Evolutionary conservation across 2,329 filamentous ascomycete genomes (phyloP), one percentile per base, ranked within the genome.

Genomic region (Cladosporium sp.): DNA sequence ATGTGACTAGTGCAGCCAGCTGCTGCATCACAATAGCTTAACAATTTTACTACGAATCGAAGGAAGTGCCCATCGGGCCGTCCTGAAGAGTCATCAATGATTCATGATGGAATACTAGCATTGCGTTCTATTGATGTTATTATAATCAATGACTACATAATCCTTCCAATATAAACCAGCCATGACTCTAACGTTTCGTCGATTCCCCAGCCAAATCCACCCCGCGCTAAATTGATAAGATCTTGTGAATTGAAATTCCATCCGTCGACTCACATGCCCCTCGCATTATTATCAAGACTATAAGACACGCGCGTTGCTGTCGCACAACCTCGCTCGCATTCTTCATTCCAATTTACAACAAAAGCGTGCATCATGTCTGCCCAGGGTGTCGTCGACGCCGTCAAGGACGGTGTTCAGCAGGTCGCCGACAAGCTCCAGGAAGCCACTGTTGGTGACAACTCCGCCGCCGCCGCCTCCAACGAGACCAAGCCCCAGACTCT

Each of bases 401-500:
- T 67, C 58, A 67, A 69, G 61, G 61, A 67, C 18, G 62, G 61
- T 29, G 65, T 69, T 38, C 57, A 59, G 46, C 56, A 57, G 40
- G 66, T 66, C 22, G 54, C 63, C 36, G 60, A 67, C 43, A 60
- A 65, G 55, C 63, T 69, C 36, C 57, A 60, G 29, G 55, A 62
- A 38, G 53, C 67, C 46, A 67, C 60, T 3, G 66, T 62, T 5
- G 61, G 60, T 43, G 69, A 70, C 35, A 55, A 52, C 45, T 49
- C 38, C 35, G 42, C 50, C 25, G 48, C 40, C 25, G 48, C 40
- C 32, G 41, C 42, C 22, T 32, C 33, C 41, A 53, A 49, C 43
- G 53, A 36, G 27, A 49, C 49, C 38, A 57, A 56, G 51, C 56
- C 58, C 65, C 64, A 68, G 88, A 92, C 73, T 78, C 95, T 60